These are phyloP conservation scores for Rhodotorula mucilaginosa DNA, from an alignment of 1,284 basidiomycete genomes.

Conservation along the genomic window DNA sequence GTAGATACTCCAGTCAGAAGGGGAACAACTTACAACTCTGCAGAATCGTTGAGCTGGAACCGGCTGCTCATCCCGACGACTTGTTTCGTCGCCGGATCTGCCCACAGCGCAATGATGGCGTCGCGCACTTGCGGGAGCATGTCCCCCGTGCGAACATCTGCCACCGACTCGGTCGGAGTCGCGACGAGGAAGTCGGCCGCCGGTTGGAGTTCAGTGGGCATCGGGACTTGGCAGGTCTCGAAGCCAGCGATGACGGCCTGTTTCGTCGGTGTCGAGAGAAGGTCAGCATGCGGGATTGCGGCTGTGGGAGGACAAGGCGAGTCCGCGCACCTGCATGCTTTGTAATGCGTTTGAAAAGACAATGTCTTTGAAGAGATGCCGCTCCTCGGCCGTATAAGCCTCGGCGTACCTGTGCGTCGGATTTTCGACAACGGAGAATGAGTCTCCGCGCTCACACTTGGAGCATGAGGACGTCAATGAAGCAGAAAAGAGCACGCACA, in stretches of 20 bases:
- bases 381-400: slow-evolving; percentile 54
- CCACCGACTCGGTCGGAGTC: slow-evolving; percentile 40
- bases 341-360: slow-evolving; percentile 77
- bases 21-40: slow-evolving; percentile 23
- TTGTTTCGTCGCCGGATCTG: slow-evolving; percentile 10
- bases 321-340: slow-evolving; percentile 37
- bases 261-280: too few species aligned
- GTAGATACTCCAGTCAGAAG: not conserved
- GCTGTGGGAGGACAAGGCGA: too few species aligned
- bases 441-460: too few species aligned
- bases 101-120: slow-evolving; percentile 45
- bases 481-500: not conserved
- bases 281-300: not conserved
- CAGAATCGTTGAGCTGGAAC: slow-evolving; percentile 36
- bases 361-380: slow-evolving; percentile 93
- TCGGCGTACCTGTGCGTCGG: slow-evolving; percentile 16
- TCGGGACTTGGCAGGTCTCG: not conserved
- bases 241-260: slow-evolving; percentile 28
- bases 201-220: not conserved
- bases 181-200: slow-evolving; percentile 41
- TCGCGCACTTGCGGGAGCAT: slow-evolving; percentile 31
- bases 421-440: not conserved
- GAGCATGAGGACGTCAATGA: too few species aligned
- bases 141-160: slow-evolving; percentile 3
- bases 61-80: slow-evolving; percentile 12